Evolutionary conservation across 208 protist species (phyloP), one percentile per base, ranked within the genome.

Genomic region (Leishmania martiniquensis): DNA sequence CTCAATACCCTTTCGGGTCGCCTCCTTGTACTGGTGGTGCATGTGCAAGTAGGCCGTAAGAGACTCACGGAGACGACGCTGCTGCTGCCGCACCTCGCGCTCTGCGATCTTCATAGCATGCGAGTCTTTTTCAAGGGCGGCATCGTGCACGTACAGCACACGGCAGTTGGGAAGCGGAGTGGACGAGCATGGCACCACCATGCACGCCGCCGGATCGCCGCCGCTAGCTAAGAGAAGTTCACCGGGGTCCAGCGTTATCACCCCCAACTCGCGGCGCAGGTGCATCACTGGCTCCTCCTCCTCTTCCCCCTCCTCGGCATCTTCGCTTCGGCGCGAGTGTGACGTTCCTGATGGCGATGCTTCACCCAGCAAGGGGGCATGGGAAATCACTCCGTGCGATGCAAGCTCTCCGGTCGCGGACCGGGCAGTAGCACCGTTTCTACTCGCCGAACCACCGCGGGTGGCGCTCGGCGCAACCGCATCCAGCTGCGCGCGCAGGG

Each of bases 1-100:
- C 22, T 72, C 65, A 42, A 66, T 25, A 54, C 55, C 71, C 22
- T 45, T 69, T 29, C 57, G 44, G 20, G 57, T 52, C 0, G 68
- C 68, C 51, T 84, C 75, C 42, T 37, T 72, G 44, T 60, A 76
- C 47, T 84, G 80, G 68, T 73, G 74, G 42, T 59, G 75, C 51
- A 80, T 15, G 4, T 44, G 5, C 52, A 73, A 75, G 80, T 77
- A 80, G 37, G 55, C 22, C 17, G 49, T 29, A 20, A 80, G 76
- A 6, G 69, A 47, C 45, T 87, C 77, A 37, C 60, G 67, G 29
- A 80, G 71, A 54, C 72, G 78, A 37, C 76, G 54, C 72, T 83
- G 67, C 39, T 47, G 39, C 65, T 69, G 78, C 70, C 69, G 70
- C 75, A 84, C 3, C 52, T 79, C 80, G 4, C 52, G 68, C 62